phyloP scores from a whole-genome alignment of 495 filamentous ascomycete genomes.

The Neurospora sp. region DNA sequence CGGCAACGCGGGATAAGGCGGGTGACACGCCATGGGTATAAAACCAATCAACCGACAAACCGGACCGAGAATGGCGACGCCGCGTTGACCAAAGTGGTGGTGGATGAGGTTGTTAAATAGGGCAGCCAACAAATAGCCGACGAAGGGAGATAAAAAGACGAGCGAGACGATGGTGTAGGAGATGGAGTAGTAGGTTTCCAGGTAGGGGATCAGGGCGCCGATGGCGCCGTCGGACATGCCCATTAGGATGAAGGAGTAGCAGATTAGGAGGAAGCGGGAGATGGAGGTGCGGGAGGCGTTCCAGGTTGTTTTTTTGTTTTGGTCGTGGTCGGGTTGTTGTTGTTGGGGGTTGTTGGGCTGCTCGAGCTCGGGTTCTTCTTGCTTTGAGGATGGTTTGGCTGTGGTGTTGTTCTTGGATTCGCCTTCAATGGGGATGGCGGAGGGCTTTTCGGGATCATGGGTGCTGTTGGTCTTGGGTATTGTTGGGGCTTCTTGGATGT shows the following conservation, averaged over 20 bases:
- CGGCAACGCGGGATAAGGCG: slow-evolving; percentile 68
- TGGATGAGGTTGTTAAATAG: slow-evolving; percentile 55
- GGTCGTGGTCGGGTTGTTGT: background rate
- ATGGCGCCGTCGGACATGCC: slow-evolving; percentile 75
- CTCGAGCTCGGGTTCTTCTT: background rate
- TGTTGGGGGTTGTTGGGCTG: background rate
- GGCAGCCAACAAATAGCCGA: slow-evolving; percentile 72
- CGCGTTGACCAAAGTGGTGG: slow-evolving; percentile 55
- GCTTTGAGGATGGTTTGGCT: background rate
- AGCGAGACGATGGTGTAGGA: slow-evolving; percentile 69
- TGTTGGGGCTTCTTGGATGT: background rate
- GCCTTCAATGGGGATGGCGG: background rate
- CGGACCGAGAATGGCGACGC: slow-evolving; percentile 59
- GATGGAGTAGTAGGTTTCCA: slow-evolving; percentile 59
- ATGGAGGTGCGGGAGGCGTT: slow-evolving; percentile 59
- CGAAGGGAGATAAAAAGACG: slow-evolving; percentile 71
- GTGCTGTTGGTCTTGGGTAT: background rate
- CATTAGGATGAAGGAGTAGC: slow-evolving; percentile 67
- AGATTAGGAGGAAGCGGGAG: slow-evolving; percentile 52
- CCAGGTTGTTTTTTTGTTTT: slow-evolving; percentile 35
- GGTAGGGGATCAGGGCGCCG: slow-evolving; percentile 39
- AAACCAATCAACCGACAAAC: slow-evolving; percentile 57
- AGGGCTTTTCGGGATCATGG: background rate
- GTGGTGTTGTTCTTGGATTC: background rate
- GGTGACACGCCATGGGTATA: slow-evolving; percentile 56